These are phyloP conservation scores for Claviceps sp. DNA, from an alignment of 2,329 filamentous ascomycete species.

Conservation along the genomic window DNA sequence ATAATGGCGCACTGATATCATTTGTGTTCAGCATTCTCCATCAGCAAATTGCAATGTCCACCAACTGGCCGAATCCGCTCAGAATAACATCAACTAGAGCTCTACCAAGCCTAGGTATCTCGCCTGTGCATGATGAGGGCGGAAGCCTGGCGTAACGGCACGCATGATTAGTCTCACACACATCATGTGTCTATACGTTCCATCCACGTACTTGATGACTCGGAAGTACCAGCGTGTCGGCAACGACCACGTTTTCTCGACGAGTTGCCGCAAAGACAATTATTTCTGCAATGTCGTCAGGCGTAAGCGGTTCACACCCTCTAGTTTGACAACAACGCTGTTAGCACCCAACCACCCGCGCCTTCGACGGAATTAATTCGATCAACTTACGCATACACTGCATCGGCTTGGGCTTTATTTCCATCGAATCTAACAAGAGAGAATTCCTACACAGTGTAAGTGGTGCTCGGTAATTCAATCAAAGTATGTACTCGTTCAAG, in stretches of 20 bases:
- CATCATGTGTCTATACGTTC: not conserved
- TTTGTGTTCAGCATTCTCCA: too few relatives aligned
- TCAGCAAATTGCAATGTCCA: too few relatives aligned
- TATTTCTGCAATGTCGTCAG: constrained; percentile 82
- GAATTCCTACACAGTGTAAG: constrained; percentile 48
- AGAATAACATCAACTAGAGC: too few relatives aligned
- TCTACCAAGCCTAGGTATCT: not conserved
- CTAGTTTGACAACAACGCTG: constrained; percentile 22
- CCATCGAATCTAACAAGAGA: constrained; percentile 79
- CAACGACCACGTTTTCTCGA: constrained; percentile 80
- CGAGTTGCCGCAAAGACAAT: constrained; percentile 75
- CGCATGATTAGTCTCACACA: not conserved
- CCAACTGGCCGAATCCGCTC: too few relatives aligned
- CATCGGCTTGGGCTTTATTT: constrained; percentile 79
- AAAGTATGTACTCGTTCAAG: not conserved
- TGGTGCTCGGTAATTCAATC: constrained; percentile 1
- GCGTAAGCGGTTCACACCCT: constrained; percentile 69
- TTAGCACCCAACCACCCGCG: not conserved
- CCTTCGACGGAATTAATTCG: not conserved
- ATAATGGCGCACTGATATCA: too few relatives aligned
- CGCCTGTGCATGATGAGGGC: constrained; percentile 21
- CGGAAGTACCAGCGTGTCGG: constrained; percentile 76
- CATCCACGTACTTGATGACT: constrained; percentile 60
- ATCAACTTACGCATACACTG: constrained; percentile 61
- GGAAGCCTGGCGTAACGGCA: constrained; percentile 14